Evolutionary conservation across 768 basidiomycete genomes (phyloP), one percentile per base, ranked within the genome.

Genomic region (Leccinum truebloodii): DNA sequence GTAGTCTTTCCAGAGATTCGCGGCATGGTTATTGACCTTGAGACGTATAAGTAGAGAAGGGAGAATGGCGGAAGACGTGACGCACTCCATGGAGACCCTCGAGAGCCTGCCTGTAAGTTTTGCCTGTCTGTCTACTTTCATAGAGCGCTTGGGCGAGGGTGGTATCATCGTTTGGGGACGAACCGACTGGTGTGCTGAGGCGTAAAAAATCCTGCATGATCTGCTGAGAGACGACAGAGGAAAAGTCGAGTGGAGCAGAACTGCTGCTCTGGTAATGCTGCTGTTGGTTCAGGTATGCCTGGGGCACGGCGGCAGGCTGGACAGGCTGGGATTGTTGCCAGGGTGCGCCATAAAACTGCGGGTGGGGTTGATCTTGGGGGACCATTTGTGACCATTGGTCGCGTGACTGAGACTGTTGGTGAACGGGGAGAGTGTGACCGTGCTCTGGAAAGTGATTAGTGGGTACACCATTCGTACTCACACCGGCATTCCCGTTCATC

Each of bases 1-100:
- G 68, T 90, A 90, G 65, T 92, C 90, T 68, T 90, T 91, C 89
- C 89, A 92, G 24, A 88, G 73, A 69, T 79, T 85, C 39, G 87
- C 81, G 12, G 76, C 71, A 41, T 82, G 80, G 28, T 77, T 76
- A 48, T 82, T 79, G 52, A 78, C 71, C 80, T 81, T 35, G 57
- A 52, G 34, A 34, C 26, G 53, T 30, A 26, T 65, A 5, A 64
- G 60, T 1, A 52, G 46, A 60, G 35, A 62, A 14, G 28, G 24
- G 32, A 58, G 34, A 37, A 22, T 48, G 50, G 22, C 48, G 7
- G 28, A n/a, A 59, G 56, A 48, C 20, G 2, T 12, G 57, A 75
- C 84, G 64, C 69, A 89, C 88, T 34, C 86, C 85, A 66, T 90
- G 87, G 18, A 90, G 73, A 50, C 77, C 76, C 61, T 90, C 87